Evolutionary conservation across 495 filamentous ascomycete genomes (phyloP).

Genomic region (Penicillium flavigenum): DNA sequence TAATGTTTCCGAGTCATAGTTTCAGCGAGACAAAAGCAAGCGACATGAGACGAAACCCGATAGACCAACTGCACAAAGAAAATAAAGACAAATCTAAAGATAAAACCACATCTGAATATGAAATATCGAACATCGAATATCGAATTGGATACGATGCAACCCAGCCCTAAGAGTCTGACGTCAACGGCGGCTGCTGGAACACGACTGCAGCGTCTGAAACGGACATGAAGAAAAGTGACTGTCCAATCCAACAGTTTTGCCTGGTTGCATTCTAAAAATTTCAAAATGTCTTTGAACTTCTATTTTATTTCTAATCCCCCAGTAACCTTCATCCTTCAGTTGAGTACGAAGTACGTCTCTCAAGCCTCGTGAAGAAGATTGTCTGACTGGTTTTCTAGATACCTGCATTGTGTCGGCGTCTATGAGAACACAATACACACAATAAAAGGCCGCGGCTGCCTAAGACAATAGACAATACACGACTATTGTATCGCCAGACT

Average conservation of each 20-base stretch:
- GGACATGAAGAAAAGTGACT: constrained; percentile 7
- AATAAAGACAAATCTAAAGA: neutral
- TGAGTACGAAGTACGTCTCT: neutral
- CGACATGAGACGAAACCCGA: neutral
- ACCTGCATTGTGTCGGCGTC: neutral
- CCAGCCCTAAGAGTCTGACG: constrained; percentile 28
- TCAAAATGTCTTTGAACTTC: neutral
- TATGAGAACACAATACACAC: neutral
- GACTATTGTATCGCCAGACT: neutral
- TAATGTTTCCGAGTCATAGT: neutral
- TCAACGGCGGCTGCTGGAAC: constrained; percentile 39
- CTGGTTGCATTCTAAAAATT: constrained; percentile 16
- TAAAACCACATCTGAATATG: too few relatives aligned
- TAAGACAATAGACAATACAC: constrained; percentile 1
- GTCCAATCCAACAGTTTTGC: constrained; percentile 13
- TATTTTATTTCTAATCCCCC: neutral
- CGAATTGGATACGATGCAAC: neutral
- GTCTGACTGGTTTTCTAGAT: neutral
- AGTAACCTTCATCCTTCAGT: neutral
- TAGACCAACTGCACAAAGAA: neutral
- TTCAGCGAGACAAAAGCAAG: neutral
- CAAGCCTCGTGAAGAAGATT: neutral
- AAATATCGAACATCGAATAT: neutral
- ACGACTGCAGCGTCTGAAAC: constrained; percentile 22
- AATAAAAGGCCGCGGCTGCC: neutral